Conservation (phyloP, 2,329 filamentous ascomycete species). For the Penicillium sp. region DNA sequence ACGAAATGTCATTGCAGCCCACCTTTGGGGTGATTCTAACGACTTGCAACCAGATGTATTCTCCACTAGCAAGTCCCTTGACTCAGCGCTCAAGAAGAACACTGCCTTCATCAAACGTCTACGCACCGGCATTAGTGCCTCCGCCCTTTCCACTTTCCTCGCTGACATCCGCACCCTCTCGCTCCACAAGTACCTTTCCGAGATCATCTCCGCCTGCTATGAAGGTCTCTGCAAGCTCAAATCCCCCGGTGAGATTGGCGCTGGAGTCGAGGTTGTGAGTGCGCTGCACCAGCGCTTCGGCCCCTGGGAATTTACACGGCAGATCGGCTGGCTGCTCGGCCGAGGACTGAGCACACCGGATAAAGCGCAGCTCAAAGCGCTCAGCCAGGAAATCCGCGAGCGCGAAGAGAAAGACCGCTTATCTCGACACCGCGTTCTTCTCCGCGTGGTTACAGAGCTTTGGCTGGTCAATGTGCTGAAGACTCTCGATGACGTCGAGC, state of each 20-base stretch:
- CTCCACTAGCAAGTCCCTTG: conserved; percentile 72
- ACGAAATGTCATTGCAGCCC: conserved; percentile 6
- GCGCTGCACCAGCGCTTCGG: conserved; percentile 96
- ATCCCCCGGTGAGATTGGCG: conserved; percentile 83
- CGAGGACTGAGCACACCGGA: conserved; percentile 89
- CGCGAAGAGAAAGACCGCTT: conserved; percentile 95
- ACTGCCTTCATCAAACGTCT: conserved; percentile 97
- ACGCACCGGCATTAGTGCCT: conserved; percentile 78
- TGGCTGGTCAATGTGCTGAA: conserved; percentile 89
- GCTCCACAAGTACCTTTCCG: conserved; percentile 92
- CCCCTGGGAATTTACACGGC: conserved; percentile 82
- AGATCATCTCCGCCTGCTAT: conserved; percentile 93
- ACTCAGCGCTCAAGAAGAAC: conserved; percentile 96
- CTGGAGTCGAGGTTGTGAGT: conserved; percentile 88
- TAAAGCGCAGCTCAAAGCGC: conserved; percentile 73
- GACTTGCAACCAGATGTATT: conserved; percentile 63
- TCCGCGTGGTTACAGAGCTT: conserved; percentile 89
- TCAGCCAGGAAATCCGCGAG: conserved; percentile 79
- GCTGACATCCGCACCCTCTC: conserved; percentile 88
- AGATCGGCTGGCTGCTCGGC: conserved; percentile 87
- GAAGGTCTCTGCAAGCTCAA: conserved; percentile 92
- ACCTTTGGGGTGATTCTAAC: conserved; percentile 14
- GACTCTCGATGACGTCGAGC: conserved; percentile 69
- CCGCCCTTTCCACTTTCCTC: conserved; percentile 77
- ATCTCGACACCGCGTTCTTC: conserved; percentile 75